Evolutionary conservation across 2,329 filamentous ascomycete species (phyloP).

Genomic region (Neonectria coccinea): DNA sequence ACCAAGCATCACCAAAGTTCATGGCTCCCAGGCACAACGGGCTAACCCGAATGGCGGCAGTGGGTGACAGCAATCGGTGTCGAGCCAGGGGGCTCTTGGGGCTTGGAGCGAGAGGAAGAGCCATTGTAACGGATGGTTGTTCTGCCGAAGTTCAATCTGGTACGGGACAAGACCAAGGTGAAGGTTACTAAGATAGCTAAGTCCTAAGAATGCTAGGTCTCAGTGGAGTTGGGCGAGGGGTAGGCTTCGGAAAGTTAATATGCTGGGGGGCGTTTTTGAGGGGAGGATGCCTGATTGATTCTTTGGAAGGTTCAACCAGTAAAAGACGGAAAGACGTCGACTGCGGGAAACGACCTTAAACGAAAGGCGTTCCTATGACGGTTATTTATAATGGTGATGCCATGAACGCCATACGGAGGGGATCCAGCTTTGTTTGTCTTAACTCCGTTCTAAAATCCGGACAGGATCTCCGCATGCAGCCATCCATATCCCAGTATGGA

Average conservation of each 20-base stretch:
- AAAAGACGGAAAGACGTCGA: neutral
- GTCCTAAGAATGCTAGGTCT: neutral
- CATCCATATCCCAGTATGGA: neutral
- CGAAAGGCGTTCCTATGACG: neutral
- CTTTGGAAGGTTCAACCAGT: slow-evolving; percentile 22
- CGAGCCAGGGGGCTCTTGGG: slow-evolving; percentile 71
- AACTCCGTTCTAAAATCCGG: slow-evolving; percentile 30
- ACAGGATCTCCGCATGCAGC: neutral
- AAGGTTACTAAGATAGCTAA: neutral
- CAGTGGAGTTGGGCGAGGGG: neutral
- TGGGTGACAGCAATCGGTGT: slow-evolving; percentile 75
- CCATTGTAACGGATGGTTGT: slow-evolving; percentile 28
- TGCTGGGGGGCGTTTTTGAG: neutral
- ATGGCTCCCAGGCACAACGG: slow-evolving; percentile 74
- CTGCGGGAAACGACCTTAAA: neutral
- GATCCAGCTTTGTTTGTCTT: slow-evolving; percentile 11
- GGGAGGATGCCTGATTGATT: neutral
- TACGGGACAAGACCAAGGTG: neutral
- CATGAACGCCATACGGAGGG: neutral
- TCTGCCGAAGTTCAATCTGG: neutral
- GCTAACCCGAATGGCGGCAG: slow-evolving; percentile 74
- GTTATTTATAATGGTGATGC: slow-evolving; percentile 18
- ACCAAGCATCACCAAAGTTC: slow-evolving; percentile 72
- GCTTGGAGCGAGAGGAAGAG: slow-evolving; percentile 56
- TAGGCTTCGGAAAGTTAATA: neutral